Conservation (phyloP, 2,329 filamentous ascomycete species). For the Geosmithia putterillii region DNA sequence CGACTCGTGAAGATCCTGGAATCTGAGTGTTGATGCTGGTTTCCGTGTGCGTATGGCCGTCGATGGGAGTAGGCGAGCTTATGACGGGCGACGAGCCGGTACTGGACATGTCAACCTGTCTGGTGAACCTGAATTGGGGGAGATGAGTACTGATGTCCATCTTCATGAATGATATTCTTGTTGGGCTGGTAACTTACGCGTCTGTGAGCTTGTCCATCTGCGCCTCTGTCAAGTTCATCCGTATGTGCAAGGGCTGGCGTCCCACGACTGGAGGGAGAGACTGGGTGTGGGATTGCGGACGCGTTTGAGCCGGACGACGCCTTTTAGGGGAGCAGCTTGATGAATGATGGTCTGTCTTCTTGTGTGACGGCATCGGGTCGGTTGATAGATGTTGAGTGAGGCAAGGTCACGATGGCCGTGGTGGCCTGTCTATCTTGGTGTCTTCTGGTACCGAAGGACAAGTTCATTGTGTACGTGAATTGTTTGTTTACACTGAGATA, state of each 20-base stretch:
- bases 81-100: not conserved
- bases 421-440: not conserved
- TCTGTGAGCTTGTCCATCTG: constrained; percentile 35
- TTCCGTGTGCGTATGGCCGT: not conserved
- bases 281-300: not conserved
- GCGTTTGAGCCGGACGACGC: not conserved
- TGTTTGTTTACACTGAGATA: not conserved
- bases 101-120: not conserved
- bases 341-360: no score
- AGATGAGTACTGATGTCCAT: not conserved
- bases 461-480: not conserved
- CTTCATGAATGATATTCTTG: not conserved
- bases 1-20: not conserved
- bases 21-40: not conserved
- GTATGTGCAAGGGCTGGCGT: constrained; percentile 27
- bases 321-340: not conserved
- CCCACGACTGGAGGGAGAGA: not conserved
- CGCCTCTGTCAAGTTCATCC: constrained; percentile 34
- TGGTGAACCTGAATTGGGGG: constrained; percentile 14
- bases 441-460: not conserved
- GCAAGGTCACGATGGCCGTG: not conserved
- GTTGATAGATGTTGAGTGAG: not conserved
- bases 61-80: not conserved
- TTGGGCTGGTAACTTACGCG: constrained; percentile 20
- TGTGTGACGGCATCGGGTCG: not conserved